phyloP scores from a whole-genome alignment of 148 eudicot species.

The Fagopyrum homotropicum region DNA sequence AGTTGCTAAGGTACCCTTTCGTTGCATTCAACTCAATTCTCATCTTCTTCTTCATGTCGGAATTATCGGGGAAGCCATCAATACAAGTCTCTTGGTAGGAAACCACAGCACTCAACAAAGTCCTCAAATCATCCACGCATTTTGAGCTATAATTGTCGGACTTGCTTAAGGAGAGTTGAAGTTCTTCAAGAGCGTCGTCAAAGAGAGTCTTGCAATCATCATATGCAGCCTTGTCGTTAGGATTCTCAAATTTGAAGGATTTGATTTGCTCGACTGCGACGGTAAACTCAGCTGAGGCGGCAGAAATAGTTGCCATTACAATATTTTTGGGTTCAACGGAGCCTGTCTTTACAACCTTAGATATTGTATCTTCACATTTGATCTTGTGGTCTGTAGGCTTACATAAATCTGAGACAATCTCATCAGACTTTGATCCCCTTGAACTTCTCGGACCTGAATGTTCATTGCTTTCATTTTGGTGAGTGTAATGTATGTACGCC shows the following conservation, averaged over 20 bases:
- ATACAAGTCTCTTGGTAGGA: constrained; percentile 75
- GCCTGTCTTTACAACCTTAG: constrained; percentile 25
- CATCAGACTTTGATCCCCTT: constrained; percentile 14
- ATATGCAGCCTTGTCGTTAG: constrained; percentile 47
- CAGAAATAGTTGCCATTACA: constrained; percentile 47
- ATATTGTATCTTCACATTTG: constrained; percentile 43
- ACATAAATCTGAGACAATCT: constrained; percentile 45
- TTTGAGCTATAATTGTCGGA: constrained; percentile 21
- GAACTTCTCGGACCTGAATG: constrained; percentile 1
- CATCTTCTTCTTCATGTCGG: constrained; percentile 26
- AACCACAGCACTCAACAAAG: constrained; percentile 80
- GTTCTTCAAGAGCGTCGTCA: constrained; percentile 58
- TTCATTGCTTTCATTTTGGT: not conserved
- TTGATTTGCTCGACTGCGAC: constrained; percentile 26
- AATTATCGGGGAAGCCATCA: constrained; percentile 60
- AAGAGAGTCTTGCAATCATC: constrained; percentile 57
- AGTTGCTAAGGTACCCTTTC: constrained; percentile 51
- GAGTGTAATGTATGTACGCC: constrained; percentile 19
- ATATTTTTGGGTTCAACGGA: constrained; percentile 40
- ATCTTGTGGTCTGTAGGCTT: constrained; percentile 47
- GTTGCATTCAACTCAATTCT: constrained; percentile 30
- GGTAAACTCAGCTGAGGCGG: constrained; percentile 35
- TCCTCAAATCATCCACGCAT: constrained; percentile 30
- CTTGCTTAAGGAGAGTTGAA: constrained; percentile 27
- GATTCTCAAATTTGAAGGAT: constrained; percentile 33